phyloP scores from a whole-genome alignment of 208 protist species.

The Leptomonas pyrrhocoris region DNA sequence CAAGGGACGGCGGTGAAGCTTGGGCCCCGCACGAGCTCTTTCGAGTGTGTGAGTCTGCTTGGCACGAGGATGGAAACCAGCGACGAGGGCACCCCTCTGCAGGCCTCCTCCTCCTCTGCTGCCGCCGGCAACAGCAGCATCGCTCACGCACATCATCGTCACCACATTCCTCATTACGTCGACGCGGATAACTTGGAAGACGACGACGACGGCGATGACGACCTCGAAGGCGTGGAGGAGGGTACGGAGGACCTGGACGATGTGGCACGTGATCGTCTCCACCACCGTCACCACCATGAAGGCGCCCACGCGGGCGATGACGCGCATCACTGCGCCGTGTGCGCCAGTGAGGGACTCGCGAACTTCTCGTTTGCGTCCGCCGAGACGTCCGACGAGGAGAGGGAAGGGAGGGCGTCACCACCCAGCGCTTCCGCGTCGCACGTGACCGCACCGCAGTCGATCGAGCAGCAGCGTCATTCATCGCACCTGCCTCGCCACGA shows the following conservation, averaged over 20 bases:
- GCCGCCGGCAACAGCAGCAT: too few relatives aligned
- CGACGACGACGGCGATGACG: conserved; percentile 8
- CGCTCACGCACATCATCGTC: conserved; percentile 1
- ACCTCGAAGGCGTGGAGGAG: too few relatives aligned
- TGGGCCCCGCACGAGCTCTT: conserved; percentile 15
- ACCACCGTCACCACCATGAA: not conserved
- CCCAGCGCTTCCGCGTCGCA: not conserved
- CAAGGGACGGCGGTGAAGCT: not conserved
- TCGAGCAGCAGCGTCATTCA: not conserved
- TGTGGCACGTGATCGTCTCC: not conserved
- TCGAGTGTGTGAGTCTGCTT: conserved; percentile 24
- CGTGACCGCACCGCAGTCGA: not conserved
- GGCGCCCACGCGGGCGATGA: not conserved
- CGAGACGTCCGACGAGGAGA: conserved; percentile 6
- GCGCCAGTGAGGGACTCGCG: not conserved
- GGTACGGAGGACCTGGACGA: not conserved
- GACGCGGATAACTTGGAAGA: conserved; percentile 5
- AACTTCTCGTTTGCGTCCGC: conserved; percentile 16
- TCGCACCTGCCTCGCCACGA: not conserved
- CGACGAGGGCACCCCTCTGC: conserved; percentile 15
- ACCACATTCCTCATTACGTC: not conserved
- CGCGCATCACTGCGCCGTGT: not conserved
- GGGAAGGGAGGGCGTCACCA: not conserved
- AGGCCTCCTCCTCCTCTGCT: not conserved
- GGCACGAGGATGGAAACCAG: conserved; percentile 17